Percentiles rank a stretch among this genome's conserved stretches.
Evolutionary conservation across 148 eudicot species (phyloP).

Genomic region (Vaccinium corymbosum): DNA sequence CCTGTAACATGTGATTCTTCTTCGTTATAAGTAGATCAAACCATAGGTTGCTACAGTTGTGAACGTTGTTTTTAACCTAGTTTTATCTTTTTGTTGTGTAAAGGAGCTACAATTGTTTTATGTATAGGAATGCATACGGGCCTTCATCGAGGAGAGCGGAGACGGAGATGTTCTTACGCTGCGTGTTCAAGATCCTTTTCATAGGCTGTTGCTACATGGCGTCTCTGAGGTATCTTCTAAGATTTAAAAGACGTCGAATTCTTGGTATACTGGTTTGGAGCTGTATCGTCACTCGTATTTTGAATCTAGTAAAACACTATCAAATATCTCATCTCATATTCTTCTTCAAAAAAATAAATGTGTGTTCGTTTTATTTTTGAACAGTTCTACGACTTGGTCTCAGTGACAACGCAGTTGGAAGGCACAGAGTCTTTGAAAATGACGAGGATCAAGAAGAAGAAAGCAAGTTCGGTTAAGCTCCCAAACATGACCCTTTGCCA

Average conservation of each 20-base stretch:
- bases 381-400: conserved; percentile 79
- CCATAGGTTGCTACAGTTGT: background rate
- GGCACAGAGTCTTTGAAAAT: conserved; percentile 47
- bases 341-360: background rate
- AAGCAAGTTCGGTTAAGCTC: conserved; percentile 35
- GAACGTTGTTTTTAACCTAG: background rate
- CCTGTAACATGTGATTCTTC: background rate
- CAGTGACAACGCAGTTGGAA: conserved; percentile 43
- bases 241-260: background rate
- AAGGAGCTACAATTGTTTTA: background rate
- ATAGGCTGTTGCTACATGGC: conserved; percentile 87
- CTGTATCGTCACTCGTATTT: background rate
- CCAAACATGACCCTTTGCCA: conserved; percentile 26
- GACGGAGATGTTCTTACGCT: conserved; percentile 54
- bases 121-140: conserved; percentile 58
- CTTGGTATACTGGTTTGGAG: background rate
- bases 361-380: background rate
- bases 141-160: conserved; percentile 50
- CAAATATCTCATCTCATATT: background rate
- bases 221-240: conserved; percentile 73
- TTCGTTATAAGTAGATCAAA: background rate
- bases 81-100: background rate
- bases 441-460: conserved; percentile 73
- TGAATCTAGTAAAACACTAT: background rate
- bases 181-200: conserved; percentile 80